Evolutionary conservation across 495 filamentous ascomycete genomes (phyloP), one percentile per base, ranked within the genome.

Genomic region (Lepidopterella palustris): DNA sequence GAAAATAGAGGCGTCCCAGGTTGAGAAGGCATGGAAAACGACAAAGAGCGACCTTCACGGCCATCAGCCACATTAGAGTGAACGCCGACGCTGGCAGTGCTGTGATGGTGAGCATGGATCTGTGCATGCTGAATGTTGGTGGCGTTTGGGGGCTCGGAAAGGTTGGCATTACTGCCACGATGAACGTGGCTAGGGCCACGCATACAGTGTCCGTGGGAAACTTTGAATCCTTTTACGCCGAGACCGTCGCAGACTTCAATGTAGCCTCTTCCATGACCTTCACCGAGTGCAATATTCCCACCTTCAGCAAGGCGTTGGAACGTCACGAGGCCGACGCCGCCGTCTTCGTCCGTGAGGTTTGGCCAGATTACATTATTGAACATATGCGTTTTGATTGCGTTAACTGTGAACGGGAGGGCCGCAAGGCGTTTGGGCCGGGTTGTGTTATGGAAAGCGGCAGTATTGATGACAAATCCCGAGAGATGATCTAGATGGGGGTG

Each of bases 341-440:
- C 90, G 70, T 95, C 91, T 75, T 98, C 95, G 72, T 97, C 91
- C 0, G 90, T 93, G 31, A 98, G 76, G 64, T 98, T 98, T 0
- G 93, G 93, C 95, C 95, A 98, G 53, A 98, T 95, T 45, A 97
- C 72, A 68, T 96, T 91, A 74, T 98, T 98, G 77, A 97, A 98
- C 57, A 98, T 87, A 72, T 98, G 91, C 9, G 78, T 82, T 68
- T 96, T 96, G 70, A 98, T 83, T 2, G 92, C 91, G 13, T 85
- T 77, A 45, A 98, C 89, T 31, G 91, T 92, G 18, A 82, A 85
- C 0, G 92, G 90, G 2, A 97, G 74, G 6, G 87, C 93, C 4
- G 91, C 90, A 9, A 98, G 74, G 21, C 85, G 79, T 70, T 97
- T 98, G 5, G 89, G 88, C 13, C 82, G 81, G 45, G 77, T 78